Conservation (phyloP, 139 green algal species). For the Coelastrella sp. region DNA sequence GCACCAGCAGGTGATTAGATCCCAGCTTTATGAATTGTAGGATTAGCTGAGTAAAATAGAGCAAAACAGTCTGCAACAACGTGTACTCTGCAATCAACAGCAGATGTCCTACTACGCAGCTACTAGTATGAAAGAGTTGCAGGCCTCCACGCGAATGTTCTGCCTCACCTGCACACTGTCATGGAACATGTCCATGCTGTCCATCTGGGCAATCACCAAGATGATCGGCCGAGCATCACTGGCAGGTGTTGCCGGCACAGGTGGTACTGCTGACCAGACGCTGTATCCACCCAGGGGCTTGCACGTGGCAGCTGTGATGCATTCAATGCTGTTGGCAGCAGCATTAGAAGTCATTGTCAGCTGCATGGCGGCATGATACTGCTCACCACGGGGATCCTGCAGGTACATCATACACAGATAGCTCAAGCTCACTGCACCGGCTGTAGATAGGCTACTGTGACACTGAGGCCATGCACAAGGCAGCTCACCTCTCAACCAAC, state of each 20-base stretch:
- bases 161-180: conserved; percentile 55
- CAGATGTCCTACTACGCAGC: too few species aligned
- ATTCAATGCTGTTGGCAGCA: conserved; percentile 59
- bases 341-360: conserved; percentile 60
- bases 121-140: too few species aligned
- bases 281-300: conserved; percentile 81
- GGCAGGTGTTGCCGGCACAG: conserved; percentile 47
- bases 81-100: too few species aligned
- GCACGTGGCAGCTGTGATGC: conserved; percentile 64
- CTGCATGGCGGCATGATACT: conserved; percentile 63
- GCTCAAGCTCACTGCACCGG: too few species aligned
- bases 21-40: too few species aligned
- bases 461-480: too few species aligned
- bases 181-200: conserved; percentile 73
- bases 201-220: conserved; percentile 68
- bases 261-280: conserved; percentile 75
- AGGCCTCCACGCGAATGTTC: not conserved
- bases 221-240: conserved; percentile 43
- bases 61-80: too few species aligned
- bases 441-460: too few species aligned
- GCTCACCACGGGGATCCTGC: not conserved
- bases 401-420: not conserved
- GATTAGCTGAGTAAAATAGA: too few species aligned
- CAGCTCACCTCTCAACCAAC: too few species aligned
- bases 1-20: too few species aligned